Evolutionary conservation across 2,329 filamentous ascomycete genomes (phyloP).

Genomic region (Paramyrothecium roridum): DNA sequence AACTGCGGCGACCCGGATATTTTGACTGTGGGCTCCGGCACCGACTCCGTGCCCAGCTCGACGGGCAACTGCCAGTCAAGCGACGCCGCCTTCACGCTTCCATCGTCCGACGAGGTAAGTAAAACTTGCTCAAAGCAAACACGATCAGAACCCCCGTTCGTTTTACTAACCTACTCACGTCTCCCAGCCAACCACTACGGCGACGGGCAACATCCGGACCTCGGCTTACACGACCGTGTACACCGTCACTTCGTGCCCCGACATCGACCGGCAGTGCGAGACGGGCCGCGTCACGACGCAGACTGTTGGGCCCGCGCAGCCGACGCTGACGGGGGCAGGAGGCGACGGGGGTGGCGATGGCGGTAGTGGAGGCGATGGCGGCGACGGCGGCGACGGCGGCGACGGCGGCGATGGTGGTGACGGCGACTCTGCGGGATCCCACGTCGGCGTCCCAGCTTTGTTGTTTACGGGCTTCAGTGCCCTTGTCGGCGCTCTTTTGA

Average conservation of each 20-base stretch:
- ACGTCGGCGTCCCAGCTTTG: background rate
- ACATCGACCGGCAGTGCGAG: slow-evolving; percentile 14
- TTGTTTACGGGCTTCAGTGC: background rate
- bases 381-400: background rate
- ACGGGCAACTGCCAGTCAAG: slow-evolving; percentile 31
- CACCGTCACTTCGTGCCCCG: slow-evolving; percentile 20
- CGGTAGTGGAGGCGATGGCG: slow-evolving; percentile 3
- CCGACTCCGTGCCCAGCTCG: slow-evolving; percentile 26
- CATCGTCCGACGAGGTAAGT: slow-evolving; percentile 5
- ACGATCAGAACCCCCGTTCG: too few relatives aligned
- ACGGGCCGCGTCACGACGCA: slow-evolving; percentile 17
- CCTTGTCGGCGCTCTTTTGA: background rate
- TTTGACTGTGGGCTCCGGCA: slow-evolving; percentile 28
- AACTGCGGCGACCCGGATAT: slow-evolving; percentile 36
- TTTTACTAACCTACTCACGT: too few relatives aligned
- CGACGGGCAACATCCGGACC: slow-evolving; percentile 4
- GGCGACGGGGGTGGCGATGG: slow-evolving; percentile 1
- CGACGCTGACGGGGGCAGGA: background rate
- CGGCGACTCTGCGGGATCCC: slow-evolving; percentile 7
- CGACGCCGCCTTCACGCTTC: slow-evolving; percentile 12
- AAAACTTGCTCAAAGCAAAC: too few relatives aligned
- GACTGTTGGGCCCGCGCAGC: slow-evolving; percentile 7
- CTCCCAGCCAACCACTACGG: background rate
- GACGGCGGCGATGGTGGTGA: slow-evolving; percentile 1
- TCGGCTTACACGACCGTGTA: slow-evolving; percentile 16